These are phyloP conservation scores for Penicillium palitans DNA, from an alignment of 2,329 filamentous ascomycete genomes.

Conservation along the genomic window DNA sequence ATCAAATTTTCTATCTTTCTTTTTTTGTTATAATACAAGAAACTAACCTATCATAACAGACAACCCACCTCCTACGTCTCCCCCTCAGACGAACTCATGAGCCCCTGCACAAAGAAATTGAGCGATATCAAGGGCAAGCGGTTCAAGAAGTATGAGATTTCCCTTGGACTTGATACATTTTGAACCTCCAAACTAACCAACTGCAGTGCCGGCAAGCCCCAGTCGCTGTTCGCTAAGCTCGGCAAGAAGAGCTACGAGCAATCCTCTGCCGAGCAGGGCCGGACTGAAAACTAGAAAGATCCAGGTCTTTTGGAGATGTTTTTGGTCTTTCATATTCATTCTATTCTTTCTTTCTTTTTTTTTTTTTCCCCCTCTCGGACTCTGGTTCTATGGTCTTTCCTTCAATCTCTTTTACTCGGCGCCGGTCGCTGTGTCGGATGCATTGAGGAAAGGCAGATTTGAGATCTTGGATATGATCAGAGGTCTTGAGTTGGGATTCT, in stretches of 20 bases:
- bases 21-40: background rate
- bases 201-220: constrained; percentile 42
- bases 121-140: constrained; percentile 52
- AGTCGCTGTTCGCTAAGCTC: constrained; percentile 49
- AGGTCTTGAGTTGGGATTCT: background rate
- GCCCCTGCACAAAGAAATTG: constrained; percentile 52
- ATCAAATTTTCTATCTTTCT: background rate
- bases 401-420: constrained; percentile 12
- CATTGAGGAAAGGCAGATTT: constrained; percentile 10
- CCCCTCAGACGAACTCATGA: constrained; percentile 52
- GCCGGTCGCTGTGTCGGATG: constrained; percentile 16
- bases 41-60: constrained; percentile 26
- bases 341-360: background rate
- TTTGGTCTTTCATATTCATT: background rate
- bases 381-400: constrained; percentile 3
- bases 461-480: constrained; percentile 1
- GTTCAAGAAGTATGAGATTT: constrained; percentile 45
- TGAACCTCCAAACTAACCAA: constrained; percentile 2
- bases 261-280: constrained; percentile 28
- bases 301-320: background rate
- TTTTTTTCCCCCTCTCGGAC: background rate
- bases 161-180: background rate
- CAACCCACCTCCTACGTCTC: constrained; percentile 46
- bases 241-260: constrained; percentile 49
- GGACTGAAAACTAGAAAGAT: constrained; percentile 16